Evolutionary conservation across 495 filamentous ascomycete genomes (phyloP).

Genomic region (Friedmanniomyces simplex): DNA sequence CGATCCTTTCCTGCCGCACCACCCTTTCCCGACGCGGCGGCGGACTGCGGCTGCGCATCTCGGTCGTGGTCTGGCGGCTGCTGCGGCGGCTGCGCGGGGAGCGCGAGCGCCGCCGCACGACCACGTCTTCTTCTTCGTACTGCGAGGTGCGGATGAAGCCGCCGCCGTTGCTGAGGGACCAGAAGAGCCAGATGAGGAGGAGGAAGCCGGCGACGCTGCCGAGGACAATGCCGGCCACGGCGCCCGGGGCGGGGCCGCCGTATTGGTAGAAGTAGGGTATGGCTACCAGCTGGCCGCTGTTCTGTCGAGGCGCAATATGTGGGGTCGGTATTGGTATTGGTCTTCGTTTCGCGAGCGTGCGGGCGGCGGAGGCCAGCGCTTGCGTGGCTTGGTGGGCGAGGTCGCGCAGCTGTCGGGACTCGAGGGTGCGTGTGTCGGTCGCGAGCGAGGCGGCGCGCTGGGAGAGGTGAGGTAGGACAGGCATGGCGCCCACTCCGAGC

Average conservation of each 20-base stretch:
- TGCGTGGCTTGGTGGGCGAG: not conserved
- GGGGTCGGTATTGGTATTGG: not conserved
- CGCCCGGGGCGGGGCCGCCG: constrained; percentile 53
- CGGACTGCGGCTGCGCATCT: constrained; percentile 28
- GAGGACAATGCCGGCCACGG: constrained; percentile 73
- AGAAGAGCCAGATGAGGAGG: constrained; percentile 64
- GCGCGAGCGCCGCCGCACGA: constrained; percentile 17
- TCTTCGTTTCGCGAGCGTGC: not conserved
- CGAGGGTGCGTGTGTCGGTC: constrained; percentile 13
- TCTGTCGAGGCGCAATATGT: not conserved
- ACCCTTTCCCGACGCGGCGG: constrained; percentile 14
- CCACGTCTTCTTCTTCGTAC: constrained; percentile 24
- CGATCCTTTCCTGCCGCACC: constrained; percentile 25
- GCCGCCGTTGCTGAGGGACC: constrained; percentile 19
- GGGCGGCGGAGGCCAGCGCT: not conserved
- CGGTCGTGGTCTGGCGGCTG: constrained; percentile 18
- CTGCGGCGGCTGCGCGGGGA: constrained; percentile 19
- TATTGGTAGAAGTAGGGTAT: constrained; percentile 64
- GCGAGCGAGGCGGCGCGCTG: constrained; percentile 1
- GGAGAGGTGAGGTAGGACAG: constrained; percentile 8
- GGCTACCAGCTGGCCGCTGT: constrained; percentile 6
- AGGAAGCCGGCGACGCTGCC: constrained; percentile 76
- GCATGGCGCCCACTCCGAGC: constrained; percentile 15
- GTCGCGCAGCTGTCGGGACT: constrained; percentile 9
- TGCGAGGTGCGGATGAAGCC: constrained; percentile 5